Evolutionary conservation across 768 basidiomycete genomes (phyloP).

Genomic region (Macrocybe gigantea): DNA sequence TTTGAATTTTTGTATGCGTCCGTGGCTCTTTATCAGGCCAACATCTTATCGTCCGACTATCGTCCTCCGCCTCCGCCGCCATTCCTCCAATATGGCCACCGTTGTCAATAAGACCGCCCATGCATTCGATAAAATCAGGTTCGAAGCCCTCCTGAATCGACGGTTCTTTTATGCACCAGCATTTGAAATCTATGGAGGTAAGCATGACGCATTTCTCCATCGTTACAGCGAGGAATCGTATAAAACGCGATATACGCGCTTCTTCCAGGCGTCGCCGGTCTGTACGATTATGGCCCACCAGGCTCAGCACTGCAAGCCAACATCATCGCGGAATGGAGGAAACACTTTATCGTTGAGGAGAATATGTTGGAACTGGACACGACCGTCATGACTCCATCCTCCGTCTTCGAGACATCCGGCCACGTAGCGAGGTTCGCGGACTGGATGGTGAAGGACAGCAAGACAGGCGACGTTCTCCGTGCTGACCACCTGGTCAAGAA

Average conservation of each 20-base stretch:
- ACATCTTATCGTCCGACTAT: constrained; percentile 9
- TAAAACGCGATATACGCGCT: not conserved
- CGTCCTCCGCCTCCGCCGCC: constrained; percentile 3
- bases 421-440: constrained; percentile 98
- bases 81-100: constrained; percentile 13
- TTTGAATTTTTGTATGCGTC: no score
- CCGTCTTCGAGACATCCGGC: constrained; percentile 95
- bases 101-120: constrained; percentile 78
- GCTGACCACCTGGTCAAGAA: constrained; percentile 95
- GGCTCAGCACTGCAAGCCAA: constrained; percentile 95
- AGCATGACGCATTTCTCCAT: constrained; percentile 17
- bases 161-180: constrained; percentile 98
- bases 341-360: constrained; percentile 97
- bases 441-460: constrained; percentile 97
- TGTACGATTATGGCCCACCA: constrained; percentile 97
- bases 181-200: constrained; percentile 98
- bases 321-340: constrained; percentile 93
- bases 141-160: constrained; percentile 82
- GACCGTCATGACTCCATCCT: constrained; percentile 92
- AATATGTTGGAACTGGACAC: constrained; percentile 98
- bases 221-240: not conserved
- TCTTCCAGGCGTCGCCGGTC: constrained; percentile 79
- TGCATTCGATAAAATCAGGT: constrained; percentile 77
- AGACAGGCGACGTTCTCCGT: constrained; percentile 94
- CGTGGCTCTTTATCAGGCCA: constrained; percentile 7